Evolutionary conservation across 148 eudicot genomes (phyloP), one percentile per base, ranked within the genome.

Genomic region (Nyssa sinensis): DNA sequence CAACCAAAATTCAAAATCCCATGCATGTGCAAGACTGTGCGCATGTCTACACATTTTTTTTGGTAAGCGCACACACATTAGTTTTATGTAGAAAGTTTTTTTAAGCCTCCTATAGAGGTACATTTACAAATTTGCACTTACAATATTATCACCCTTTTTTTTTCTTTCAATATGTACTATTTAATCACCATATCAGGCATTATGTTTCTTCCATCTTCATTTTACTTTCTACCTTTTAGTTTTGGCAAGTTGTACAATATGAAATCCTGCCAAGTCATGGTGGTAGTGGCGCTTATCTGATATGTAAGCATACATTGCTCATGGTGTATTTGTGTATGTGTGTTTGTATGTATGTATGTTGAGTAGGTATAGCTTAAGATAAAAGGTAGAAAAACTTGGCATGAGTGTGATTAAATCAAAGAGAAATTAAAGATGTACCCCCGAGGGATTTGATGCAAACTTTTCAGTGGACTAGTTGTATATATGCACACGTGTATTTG

Each of bases 41-140:
- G 44, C 44, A 37, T 37, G 44, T 37, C 4, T 37, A 9, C 44
- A 37, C 44, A 37, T 37, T 3, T 3, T 37, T 37, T 37, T n/a
- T n/a, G n/a, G n/a, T 39, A 1, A 7, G 44, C 8, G 44, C 44
- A 19, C 12, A 3, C 21, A 32, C 21, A 67, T 55, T 41, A n/a
- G 65, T 29, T 28, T 29, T 7, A 6, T 47, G 16, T 67, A 58
- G 78, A 67, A 69, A 69, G 79, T 35, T 69, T 61, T 11, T 69
- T 8, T 51, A 21, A 9, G 68, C 31, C 58, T 34, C 49, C 47
- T 3, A 7, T 6, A 19, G 59, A 13, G 16, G 16, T 44, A 44
- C 51, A 0, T n/a, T n/a, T 37, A 37, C 44, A 37, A 37, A 37
- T 37, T 37, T 37, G n/a, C n/a, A n/a, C 9, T 4, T 37, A 37